Base-by-base conservation (phyloP, 179 eudicot genomes). In the Beta macrorhiza region DNA sequence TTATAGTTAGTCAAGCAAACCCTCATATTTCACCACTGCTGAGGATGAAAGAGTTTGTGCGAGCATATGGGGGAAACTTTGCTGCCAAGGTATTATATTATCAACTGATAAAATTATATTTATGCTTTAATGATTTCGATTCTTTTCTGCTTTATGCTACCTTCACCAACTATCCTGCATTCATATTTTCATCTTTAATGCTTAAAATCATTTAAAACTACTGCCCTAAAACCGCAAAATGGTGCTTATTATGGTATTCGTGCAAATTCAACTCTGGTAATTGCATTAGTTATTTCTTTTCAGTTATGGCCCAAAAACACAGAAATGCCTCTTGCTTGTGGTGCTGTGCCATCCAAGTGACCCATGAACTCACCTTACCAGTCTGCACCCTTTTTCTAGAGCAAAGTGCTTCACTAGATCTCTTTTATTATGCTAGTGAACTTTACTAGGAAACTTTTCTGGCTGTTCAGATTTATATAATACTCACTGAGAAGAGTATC, bases 1-100 rank as follows among this genome's bases (percentile, higher is more conserved):
- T 94, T 68, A 96, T 96, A 63, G 99, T 94, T 64, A 92, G 97
- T 74, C 99, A 96, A 84, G 99, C 98, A 7, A 96, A 96, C 84
- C 99, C 99, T 80, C 99, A 96, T 86, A 92, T 96, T 80, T 91
- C 94, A 51, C 99, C 99, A 29, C 80, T 96, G 47, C 79, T 96
- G 75, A 91, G 99, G 87, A 37, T 91, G 25, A 96, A 96, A 86
- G 92, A 91, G 75, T 84, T 94, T 79, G 91, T 94, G 25, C 90
- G 98, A 88, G 93, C 93, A 32, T 94, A 86, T 84, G 99, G 99
- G 76, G 99, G 99, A 81, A 89, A 84, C 84, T 96, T 96, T 78
- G 99, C 98, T 81, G 98, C 98, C 58, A 96, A 96, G 99, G 99
- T 94, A 86, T 63, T 80, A 82, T 56, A 17, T 12, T 69, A 44